phyloP scores from a whole-genome alignment of 2,329 filamentous ascomycete genomes.

The Coleophoma eucalyptorum region DNA sequence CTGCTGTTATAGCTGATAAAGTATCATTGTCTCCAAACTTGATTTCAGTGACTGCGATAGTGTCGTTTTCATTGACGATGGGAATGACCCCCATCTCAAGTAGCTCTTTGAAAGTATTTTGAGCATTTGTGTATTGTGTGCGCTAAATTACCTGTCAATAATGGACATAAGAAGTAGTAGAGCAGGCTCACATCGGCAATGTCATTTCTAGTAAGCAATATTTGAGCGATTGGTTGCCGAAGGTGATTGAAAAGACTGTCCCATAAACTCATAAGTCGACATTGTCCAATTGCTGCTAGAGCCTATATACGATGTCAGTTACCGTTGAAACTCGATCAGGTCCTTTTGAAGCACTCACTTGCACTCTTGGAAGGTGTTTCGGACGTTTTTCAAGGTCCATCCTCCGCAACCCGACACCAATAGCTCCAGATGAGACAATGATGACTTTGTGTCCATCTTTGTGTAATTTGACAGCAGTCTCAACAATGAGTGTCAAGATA shows the following conservation, averaged over 20 bases:
- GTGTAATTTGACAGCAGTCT: slow-evolving; percentile 82
- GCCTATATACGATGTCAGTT: slow-evolving; percentile 66
- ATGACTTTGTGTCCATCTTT: slow-evolving; percentile 93
- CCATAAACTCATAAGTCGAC: slow-evolving; percentile 91
- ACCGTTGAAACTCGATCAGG: slow-evolving; percentile 88
- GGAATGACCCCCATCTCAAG: slow-evolving; percentile 95
- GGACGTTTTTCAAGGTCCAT: slow-evolving; percentile 87
- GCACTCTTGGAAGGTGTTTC: slow-evolving; percentile 84
- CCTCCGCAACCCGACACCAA: slow-evolving; percentile 85
- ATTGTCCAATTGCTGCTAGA: slow-evolving; percentile 93
- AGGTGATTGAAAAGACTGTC: slow-evolving; percentile 87
- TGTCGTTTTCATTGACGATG: slow-evolving; percentile 99
- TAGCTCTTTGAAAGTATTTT: slow-evolving; percentile 89
- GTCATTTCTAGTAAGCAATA: slow-evolving; percentile 89
- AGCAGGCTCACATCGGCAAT: slow-evolving; percentile 74
- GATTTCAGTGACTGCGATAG: slow-evolving; percentile 93
- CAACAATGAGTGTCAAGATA: slow-evolving; percentile 86
- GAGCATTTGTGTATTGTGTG: slow-evolving; percentile 92
- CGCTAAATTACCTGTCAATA: slow-evolving; percentile 44
- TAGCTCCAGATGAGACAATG: slow-evolving; percentile 94
- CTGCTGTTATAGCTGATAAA: slow-evolving; percentile 90
- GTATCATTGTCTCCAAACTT: slow-evolving; percentile 99
- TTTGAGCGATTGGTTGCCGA: slow-evolving; percentile 88
- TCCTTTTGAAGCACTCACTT: slow-evolving; percentile 58
- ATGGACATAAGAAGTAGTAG: background rate